Evolutionary conservation across 495 filamentous ascomycete species (phyloP).

Genomic region (Trichoderma erinaceum): DNA sequence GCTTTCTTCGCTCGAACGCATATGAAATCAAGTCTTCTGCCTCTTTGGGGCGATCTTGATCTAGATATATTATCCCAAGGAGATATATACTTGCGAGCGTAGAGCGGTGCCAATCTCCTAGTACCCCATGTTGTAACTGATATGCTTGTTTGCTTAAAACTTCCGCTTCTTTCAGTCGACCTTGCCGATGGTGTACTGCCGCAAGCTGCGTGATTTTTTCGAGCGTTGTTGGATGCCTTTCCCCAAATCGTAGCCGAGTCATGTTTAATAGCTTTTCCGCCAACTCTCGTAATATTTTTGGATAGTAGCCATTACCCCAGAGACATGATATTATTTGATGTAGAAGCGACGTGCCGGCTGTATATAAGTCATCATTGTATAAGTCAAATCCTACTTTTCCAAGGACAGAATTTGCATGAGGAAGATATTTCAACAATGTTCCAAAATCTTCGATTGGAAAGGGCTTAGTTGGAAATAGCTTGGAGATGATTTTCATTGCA

Average conservation of each 20-base stretch:
- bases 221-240: slow-evolving; percentile 15
- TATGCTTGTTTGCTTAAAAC: too few relatives aligned
- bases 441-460: slow-evolving; percentile 32
- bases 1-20: slow-evolving; percentile 26
- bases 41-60: slow-evolving; percentile 30
- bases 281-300: not conserved
- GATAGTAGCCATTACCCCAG: slow-evolving; percentile 14
- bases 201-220: too few relatives aligned
- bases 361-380: slow-evolving; percentile 10
- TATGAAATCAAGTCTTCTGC: slow-evolving; percentile 29
- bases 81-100: too few relatives aligned
- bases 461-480: slow-evolving; percentile 19
- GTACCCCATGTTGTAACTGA: too few relatives aligned
- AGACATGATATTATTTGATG: not conserved
- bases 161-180: too few relatives aligned
- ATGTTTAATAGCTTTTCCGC: slow-evolving; percentile 16
- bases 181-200: too few relatives aligned
- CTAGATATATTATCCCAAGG: too few relatives aligned
- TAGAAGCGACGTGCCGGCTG: slow-evolving; percentile 19
- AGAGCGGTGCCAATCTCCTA: too few relatives aligned
- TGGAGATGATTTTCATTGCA: slow-evolving; percentile 22
- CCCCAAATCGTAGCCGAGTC: slow-evolving; percentile 15
- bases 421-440: slow-evolving; percentile 33
- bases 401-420: slow-evolving; percentile 34
- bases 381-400: slow-evolving; percentile 13